Conservation (phyloP, 305 asterid genomes). For the Nicotiana rustica region DNA sequence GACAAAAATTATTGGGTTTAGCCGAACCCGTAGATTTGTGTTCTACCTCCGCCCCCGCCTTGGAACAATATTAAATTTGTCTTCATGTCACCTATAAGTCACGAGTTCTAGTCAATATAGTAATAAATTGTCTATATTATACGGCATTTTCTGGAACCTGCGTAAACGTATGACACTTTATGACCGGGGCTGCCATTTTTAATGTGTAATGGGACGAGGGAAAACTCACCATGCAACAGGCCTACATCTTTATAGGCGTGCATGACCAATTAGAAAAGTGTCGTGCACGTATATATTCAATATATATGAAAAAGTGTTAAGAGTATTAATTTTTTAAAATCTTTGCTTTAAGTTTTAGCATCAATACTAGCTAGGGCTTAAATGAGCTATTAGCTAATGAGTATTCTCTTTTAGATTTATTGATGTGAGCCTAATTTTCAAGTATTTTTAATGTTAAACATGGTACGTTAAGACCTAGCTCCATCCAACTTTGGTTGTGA, state of each 20-base stretch:
- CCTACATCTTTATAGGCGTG: constrained; percentile 46
- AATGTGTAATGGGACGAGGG: constrained; percentile 10
- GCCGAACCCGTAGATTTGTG: too few relatives aligned
- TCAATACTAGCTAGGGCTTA: constrained; percentile 20
- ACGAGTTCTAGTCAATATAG: too few relatives aligned
- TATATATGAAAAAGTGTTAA: neutral
- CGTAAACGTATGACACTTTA: too few relatives aligned
- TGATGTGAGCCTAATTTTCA: neutral
- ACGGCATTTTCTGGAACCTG: rapidly evolving
- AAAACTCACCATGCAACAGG: constrained; percentile 50
- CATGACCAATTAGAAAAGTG: constrained; percentile 31
- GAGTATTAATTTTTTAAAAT: neutral
- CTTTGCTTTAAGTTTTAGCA: neutral
- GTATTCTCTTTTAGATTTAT: constrained; percentile 29
- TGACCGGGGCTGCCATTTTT: too few relatives aligned
- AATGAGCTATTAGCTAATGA: constrained; percentile 31
- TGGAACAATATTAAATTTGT: too few relatives aligned
- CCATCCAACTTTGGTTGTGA: constrained; percentile 29
- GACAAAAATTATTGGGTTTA: too few relatives aligned
- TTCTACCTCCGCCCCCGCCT: too few relatives aligned
- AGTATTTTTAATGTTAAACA: constrained; percentile 8
- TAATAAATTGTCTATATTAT: too few relatives aligned
- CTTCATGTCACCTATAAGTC: too few relatives aligned
- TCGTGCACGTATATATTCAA: neutral
- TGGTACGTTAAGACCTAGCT: constrained; percentile 26